phyloP scores from a whole-genome alignment of 768 basidiomycete genomes.

The Phaeotremella skinneri region DNA sequence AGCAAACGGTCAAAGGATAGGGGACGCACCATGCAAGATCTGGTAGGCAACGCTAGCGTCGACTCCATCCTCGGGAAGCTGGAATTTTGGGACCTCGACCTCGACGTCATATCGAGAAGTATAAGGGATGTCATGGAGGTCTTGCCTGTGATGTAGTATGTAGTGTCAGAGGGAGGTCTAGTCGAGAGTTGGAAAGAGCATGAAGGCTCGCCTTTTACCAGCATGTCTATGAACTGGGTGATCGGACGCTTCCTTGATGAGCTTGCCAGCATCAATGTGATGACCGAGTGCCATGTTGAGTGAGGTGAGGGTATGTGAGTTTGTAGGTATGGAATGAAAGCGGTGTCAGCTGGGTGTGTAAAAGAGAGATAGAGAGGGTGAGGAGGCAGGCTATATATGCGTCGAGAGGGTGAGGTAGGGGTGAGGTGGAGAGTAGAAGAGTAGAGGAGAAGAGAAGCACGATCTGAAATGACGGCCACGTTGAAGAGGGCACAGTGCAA shows the following conservation, averaged over 20 bases:
- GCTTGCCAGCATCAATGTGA: slow-evolving; percentile 63
- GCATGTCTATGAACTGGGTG: slow-evolving; percentile 46
- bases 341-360: background rate
- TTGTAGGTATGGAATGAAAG: background rate
- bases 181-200: background rate
- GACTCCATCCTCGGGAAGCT: slow-evolving; percentile 38
- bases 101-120: slow-evolving; percentile 40
- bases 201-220: slow-evolving; percentile 29
- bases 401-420: no score
- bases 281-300: slow-evolving; percentile 40
- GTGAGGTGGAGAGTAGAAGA: no score
- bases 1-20: no score
- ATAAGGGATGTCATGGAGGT: slow-evolving; percentile 46
- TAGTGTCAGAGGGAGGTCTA: background rate
- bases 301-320: background rate
- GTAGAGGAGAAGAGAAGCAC: no score
- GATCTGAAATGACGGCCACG: no score
- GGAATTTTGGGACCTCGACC: slow-evolving; percentile 44
- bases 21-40: slow-evolving; percentile 50
- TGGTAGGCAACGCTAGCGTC: slow-evolving; percentile 49
- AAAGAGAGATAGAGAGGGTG: background rate
- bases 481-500: no score
- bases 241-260: slow-evolving; percentile 58
- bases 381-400: background rate
- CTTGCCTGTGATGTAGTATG: slow-evolving; percentile 14